Evolutionary conservation across 805 yeast genomes (phyloP).

Genomic region (Lipomyces sp.): DNA sequence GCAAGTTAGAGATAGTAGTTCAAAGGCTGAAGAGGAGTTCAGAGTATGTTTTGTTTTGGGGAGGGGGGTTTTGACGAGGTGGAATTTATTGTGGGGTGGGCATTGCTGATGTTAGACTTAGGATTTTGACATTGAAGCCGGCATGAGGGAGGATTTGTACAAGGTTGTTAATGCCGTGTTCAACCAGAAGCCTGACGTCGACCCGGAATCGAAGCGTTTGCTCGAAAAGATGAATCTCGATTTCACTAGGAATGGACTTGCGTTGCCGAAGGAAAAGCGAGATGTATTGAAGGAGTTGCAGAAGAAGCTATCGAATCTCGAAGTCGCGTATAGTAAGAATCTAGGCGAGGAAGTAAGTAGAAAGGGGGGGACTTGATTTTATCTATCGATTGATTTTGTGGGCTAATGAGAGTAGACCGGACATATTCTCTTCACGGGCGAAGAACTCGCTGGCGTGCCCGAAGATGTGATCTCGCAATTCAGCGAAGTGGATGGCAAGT

Average conservation of each 20-base stretch:
- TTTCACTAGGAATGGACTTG: slow-evolving; percentile 72
- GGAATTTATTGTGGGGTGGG: neutral
- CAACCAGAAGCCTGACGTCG: slow-evolving; percentile 47
- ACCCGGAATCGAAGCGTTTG: slow-evolving; percentile 61
- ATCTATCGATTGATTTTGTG: neutral
- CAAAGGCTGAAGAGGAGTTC: slow-evolving; percentile 57
- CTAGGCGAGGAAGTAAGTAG: slow-evolving; percentile 41
- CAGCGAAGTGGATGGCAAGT: slow-evolving; percentile 53
- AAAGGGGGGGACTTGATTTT: neutral
- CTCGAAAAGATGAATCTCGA: slow-evolving; percentile 61
- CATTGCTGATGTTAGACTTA: slow-evolving; percentile 47
- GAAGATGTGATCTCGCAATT: slow-evolving; percentile 63
- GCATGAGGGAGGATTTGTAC: slow-evolving; percentile 69
- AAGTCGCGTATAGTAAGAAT: slow-evolving; percentile 64
- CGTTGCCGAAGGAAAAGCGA: slow-evolving; percentile 59
- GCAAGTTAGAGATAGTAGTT: slow-evolving; percentile 72
- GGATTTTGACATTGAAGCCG: slow-evolving; percentile 65
- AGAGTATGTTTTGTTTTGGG: slow-evolving; percentile 12
- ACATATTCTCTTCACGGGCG: slow-evolving; percentile 60
- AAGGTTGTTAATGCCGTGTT: slow-evolving; percentile 60
- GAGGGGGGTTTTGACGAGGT: neutral
- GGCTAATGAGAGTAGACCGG: slow-evolving; percentile 48
- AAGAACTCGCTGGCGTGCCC: slow-evolving; percentile 77
- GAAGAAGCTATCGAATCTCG: slow-evolving; percentile 61
- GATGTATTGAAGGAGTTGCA: slow-evolving; percentile 62